phyloP scores from a whole-genome alignment of 352 stramenopile genomes.

The Phytophthora meadii region DNA sequence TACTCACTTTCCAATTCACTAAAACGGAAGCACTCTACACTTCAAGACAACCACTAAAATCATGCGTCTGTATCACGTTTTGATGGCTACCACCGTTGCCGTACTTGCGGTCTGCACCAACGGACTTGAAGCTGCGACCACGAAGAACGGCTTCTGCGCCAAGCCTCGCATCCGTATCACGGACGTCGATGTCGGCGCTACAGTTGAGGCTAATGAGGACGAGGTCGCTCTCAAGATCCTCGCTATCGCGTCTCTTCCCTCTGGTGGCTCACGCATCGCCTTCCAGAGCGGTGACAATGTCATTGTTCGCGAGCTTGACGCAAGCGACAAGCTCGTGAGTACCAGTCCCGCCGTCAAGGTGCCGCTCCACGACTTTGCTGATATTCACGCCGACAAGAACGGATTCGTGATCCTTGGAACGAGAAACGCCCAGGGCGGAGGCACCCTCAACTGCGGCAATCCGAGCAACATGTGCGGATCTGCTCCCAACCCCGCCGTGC shows the following conservation, averaged over 20 bases:
- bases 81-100: conserved; percentile 19
- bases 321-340: conserved; percentile 51
- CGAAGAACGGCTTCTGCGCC: conserved; percentile 38
- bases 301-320: conserved; percentile 57
- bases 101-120: conserved; percentile 12
- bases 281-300: conserved; percentile 60
- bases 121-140: not conserved
- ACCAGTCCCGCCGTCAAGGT: conserved; percentile 45
- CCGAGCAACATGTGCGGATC: conserved; percentile 58
- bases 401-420: conserved; percentile 63
- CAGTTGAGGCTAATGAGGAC: conserved; percentile 50
- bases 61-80: conserved; percentile 20
- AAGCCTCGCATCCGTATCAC: conserved; percentile 47
- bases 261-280: conserved; percentile 52
- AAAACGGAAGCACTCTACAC: not conserved
- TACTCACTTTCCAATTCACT: conserved; percentile 21
- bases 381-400: conserved; percentile 62
- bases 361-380: conserved; percentile 54
- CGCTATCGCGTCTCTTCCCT: conserved; percentile 50
- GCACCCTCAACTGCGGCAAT: conserved; percentile 68
- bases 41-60: conserved; percentile 7
- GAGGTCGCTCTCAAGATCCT: conserved; percentile 57
- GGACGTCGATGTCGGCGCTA: conserved; percentile 47
- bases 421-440: conserved; percentile 54
- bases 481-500: conserved; percentile 40